phyloP scores from a whole-genome alignment of 2,329 filamentous ascomycete species.

The Fusarium austroafricanum region DNA sequence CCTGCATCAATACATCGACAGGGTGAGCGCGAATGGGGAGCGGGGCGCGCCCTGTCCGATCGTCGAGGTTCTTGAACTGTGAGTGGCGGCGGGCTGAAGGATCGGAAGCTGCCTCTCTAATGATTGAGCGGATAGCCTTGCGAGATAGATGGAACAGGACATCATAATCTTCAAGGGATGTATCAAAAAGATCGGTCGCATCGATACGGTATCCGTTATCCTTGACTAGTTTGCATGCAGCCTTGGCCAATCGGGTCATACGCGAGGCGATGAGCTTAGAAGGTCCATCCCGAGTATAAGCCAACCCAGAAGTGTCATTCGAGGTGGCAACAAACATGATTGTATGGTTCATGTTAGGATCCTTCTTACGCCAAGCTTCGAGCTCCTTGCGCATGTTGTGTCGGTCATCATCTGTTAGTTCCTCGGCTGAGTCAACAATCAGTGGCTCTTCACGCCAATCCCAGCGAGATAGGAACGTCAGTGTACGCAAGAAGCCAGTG shows the following conservation, averaged over 20 bases:
- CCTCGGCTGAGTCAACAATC: conserved; percentile 76
- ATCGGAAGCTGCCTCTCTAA: conserved; percentile 54
- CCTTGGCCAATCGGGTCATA: conserved; percentile 83
- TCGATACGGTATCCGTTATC: conserved; percentile 65
- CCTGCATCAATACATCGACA: conserved; percentile 70
- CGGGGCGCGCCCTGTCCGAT: conserved; percentile 60
- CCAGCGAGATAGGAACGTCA: conserved; percentile 86
- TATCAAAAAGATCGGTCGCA: conserved; percentile 71
- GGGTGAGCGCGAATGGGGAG: conserved; percentile 69
- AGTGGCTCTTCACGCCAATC: conserved; percentile 90
- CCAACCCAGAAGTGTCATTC: conserved; percentile 79
- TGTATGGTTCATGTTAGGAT: conserved; percentile 87
- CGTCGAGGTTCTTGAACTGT: conserved; percentile 86
- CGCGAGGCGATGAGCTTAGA: conserved; percentile 85
- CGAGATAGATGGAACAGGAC: conserved; percentile 80
- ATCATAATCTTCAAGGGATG: conserved; percentile 82
- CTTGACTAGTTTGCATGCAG: conserved; percentile 73
- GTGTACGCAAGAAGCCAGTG: conserved; percentile 83
- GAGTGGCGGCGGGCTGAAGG: conserved; percentile 54
- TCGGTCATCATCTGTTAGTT: conserved; percentile 71
- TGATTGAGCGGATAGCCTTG: conserved; percentile 60
- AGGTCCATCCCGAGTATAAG: conserved; percentile 79
- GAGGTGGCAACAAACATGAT: conserved; percentile 85
- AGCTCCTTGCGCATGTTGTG: conserved; percentile 76
- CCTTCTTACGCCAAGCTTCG: conserved; percentile 86